Evolutionary conservation across 768 basidiomycete species (phyloP).

Genomic region (Cubamyces sp.): DNA sequence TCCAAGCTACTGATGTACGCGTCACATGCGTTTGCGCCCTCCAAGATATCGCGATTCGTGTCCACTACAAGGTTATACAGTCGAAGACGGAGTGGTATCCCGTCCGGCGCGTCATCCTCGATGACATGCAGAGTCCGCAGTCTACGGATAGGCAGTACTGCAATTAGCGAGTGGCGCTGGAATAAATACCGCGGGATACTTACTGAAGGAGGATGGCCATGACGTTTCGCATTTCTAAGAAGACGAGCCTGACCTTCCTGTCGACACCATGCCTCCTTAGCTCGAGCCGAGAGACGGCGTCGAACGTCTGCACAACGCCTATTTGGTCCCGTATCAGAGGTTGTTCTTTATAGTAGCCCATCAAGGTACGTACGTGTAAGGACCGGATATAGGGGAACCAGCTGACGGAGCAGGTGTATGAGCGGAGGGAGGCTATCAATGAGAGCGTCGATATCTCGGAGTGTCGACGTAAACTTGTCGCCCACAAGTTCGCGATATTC

Average conservation of each 20-base stretch:
- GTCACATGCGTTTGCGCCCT: conserved; percentile 39
- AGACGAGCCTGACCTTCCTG: conserved; percentile 49
- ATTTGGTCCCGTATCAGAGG: conserved; percentile 33
- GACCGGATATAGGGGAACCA: conserved; percentile 32
- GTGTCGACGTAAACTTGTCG: no score
- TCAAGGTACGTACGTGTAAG: conserved; percentile 27
- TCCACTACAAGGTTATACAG: conserved; percentile 36
- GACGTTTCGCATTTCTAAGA: conserved; percentile 54
- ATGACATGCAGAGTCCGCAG: conserved; percentile 33
- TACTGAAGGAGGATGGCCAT: conserved; percentile 53
- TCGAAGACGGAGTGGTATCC: conserved; percentile 38
- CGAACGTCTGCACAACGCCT: conserved; percentile 51
- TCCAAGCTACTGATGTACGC: conserved; percentile 36
- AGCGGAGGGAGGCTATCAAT: conserved; percentile 32
- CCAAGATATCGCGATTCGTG: conserved; percentile 37
- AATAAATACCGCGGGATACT: conserved; percentile 11
- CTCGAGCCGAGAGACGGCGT: conserved; percentile 51
- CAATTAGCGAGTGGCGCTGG: conserved; percentile 16
- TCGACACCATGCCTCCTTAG: conserved; percentile 54
- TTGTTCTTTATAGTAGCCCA: no score
- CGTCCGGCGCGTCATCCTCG: conserved; percentile 34
- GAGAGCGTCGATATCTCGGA: conserved; percentile 23
- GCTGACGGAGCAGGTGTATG: conserved; percentile 31
- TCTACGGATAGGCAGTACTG: conserved; percentile 22
- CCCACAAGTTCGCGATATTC: no score